Conservation (phyloP, 2,329 filamentous ascomycete genomes). For the Sporothrix luriei region DNA sequence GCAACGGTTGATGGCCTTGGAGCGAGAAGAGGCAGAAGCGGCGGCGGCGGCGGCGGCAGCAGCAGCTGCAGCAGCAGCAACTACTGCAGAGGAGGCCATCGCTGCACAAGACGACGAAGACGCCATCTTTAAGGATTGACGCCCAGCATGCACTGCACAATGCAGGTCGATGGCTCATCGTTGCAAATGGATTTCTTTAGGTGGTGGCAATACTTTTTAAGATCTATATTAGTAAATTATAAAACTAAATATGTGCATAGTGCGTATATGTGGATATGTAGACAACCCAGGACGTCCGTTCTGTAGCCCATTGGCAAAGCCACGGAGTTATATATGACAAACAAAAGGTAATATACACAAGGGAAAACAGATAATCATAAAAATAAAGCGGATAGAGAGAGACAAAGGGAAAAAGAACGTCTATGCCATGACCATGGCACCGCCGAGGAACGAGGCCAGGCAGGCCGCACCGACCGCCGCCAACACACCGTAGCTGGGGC, state of each 20-base stretch:
- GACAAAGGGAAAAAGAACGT: neutral
- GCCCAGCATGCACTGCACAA: neutral
- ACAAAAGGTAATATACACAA: neutral
- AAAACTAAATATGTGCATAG: conserved; percentile 15
- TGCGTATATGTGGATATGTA: conserved; percentile 13
- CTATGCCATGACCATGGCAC: conserved; percentile 38
- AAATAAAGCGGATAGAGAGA: too few species aligned
- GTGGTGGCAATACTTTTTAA: neutral
- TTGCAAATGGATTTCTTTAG: neutral
- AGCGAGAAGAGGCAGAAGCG: conserved; percentile 27
- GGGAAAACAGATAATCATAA: neutral
- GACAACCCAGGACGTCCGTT: neutral
- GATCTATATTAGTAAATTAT: neutral
- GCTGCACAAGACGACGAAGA: neutral
- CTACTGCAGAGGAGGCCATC: neutral
- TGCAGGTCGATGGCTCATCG: neutral
- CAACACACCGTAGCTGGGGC: conserved; percentile 31
- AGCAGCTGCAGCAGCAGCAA: neutral
- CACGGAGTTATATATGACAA: neutral
- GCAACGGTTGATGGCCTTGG: conserved; percentile 53
- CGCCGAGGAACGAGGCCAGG: conserved; percentile 40
- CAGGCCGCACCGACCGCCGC: conserved; percentile 37
- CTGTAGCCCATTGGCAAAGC: neutral
- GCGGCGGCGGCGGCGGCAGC: conserved; percentile 1
- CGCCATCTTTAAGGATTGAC: neutral